phyloP scores from a whole-genome alignment of 164 flowering plant genomes.

The Vitis labrusca region DNA sequence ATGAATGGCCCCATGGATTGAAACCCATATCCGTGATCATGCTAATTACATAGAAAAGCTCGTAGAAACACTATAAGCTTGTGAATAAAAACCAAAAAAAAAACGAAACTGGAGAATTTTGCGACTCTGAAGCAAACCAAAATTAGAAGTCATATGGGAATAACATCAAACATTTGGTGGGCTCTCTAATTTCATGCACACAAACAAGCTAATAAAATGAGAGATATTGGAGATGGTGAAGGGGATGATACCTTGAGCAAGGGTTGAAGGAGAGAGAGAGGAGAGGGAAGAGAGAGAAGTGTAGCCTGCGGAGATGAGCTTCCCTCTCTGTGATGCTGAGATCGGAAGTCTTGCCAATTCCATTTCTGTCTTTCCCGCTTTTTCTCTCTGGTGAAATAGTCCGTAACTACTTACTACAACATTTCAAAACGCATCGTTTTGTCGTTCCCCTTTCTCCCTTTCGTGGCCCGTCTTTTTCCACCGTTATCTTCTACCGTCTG shows the following conservation, averaged over 20 bases:
- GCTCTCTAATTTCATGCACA: neutral
- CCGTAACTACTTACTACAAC: too few species aligned
- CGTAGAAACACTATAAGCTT: too few species aligned
- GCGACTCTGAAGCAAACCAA: too few species aligned
- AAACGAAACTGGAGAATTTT: neutral
- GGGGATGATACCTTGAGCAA: conserved; percentile 52
- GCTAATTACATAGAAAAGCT: too few species aligned
- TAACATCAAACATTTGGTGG: conserved; percentile 11
- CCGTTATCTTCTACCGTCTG: too few species aligned
- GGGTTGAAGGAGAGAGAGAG: conserved; percentile 46
- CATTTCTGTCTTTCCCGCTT: conserved; percentile 32
- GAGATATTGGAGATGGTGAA: neutral
- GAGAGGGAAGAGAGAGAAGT: conserved; percentile 54
- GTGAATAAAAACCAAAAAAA: too few species aligned
- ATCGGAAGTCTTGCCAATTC: conserved; percentile 58
- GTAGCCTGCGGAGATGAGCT: conserved; percentile 71
- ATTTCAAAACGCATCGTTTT: too few species aligned
- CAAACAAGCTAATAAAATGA: neutral
- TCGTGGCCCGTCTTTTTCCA: neutral
- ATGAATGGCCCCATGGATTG: too few species aligned
- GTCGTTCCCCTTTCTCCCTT: too few species aligned
- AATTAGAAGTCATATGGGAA: neutral
- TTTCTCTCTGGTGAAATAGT: neutral
- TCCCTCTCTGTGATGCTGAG: conserved; percentile 60
- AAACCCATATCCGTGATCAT: too few species aligned